Conservation (phyloP, 805 yeast genomes). For the Pichia exigua region DNA sequence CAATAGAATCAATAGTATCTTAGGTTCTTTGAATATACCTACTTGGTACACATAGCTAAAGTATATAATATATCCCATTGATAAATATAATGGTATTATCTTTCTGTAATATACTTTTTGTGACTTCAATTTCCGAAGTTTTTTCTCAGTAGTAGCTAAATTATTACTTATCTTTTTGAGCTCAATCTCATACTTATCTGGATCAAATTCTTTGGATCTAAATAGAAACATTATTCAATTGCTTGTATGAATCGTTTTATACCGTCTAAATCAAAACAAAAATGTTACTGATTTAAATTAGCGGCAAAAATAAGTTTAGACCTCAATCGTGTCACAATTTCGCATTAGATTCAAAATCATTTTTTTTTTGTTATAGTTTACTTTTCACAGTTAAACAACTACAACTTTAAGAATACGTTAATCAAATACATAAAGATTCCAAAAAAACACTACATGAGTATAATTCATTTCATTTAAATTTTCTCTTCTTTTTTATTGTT, state of each 20-base stretch:
- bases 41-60: constrained; percentile 17
- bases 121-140: constrained; percentile 11
- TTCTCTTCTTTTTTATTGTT: background rate
- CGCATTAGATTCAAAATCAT: background rate
- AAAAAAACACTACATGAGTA: background rate
- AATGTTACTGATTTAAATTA: background rate
- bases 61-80: constrained; percentile 18
- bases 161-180: constrained; percentile 31
- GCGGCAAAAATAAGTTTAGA: background rate
- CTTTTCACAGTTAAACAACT: no score
- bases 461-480: background rate
- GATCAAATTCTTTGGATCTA: constrained; percentile 31
- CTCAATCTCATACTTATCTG: constrained; percentile 37
- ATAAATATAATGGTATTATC: constrained; percentile 14
- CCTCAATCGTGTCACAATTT: background rate
- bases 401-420: background rate
- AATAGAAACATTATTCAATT: constrained; percentile 12
- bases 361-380: no score
- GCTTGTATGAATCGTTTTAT: background rate
- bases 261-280: background rate
- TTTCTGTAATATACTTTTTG: constrained; percentile 15
- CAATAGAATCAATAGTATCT: constrained; percentile 1
- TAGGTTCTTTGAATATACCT: background rate
- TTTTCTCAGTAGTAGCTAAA: constrained; percentile 25
- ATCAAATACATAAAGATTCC: no score